Base-by-base conservation (phyloP, 2,329 filamentous ascomycete species). In the Septoria petroselini region DNA sequence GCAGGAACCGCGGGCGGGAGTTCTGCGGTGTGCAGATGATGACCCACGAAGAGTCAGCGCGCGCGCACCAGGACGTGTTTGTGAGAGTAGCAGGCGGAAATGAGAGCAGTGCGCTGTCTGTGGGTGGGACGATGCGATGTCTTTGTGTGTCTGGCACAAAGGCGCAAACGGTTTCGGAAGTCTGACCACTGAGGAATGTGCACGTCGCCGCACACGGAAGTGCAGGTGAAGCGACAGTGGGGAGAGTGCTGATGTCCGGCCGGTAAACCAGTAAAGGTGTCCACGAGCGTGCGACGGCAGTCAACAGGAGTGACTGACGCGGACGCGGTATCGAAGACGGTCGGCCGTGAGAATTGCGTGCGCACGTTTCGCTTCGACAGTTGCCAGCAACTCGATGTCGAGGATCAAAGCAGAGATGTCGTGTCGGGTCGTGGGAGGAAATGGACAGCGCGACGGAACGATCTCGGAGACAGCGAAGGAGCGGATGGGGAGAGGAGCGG, bases 241-340 rank as follows among this genome's bases (percentile, higher is more conserved):
- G 39, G 30, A 48, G 50, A 50, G 49, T 33, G 31, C 35, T 55
- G 51, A 48, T 61, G 50, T 55, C 54, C 55, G 60, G 58, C 62
- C 62, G 55, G 48, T n/a, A 42, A 74, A 81, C 80, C 80, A 83
- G 74, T 80, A 62, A 83, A 83, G 80, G 81, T 73, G 76, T 83
- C 80, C 75, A 74, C 64, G 67, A 71, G 61, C 62, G 41, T 46
- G 50, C 48, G 48, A 54, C 54, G 41, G 30, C 48, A 45, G 51
- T 25, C 23, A 27, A 9, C 23, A 27, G 39, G 41, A 49, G 49
- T 41, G 41, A 48, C 50, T 37, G 53, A 45, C 23, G 23, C 5
- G 23, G 50, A 45, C 51, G 54, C 50, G 27, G 38, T 49, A 62
- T 66, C 62, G 57, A 58, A 63, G 61, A 62, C 55, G n/a, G 50